Evolutionary conservation across 1,139 yeast species (phyloP), one percentile per base, ranked within the genome.

Genomic region (Saccharomyces hybrid): DNA sequence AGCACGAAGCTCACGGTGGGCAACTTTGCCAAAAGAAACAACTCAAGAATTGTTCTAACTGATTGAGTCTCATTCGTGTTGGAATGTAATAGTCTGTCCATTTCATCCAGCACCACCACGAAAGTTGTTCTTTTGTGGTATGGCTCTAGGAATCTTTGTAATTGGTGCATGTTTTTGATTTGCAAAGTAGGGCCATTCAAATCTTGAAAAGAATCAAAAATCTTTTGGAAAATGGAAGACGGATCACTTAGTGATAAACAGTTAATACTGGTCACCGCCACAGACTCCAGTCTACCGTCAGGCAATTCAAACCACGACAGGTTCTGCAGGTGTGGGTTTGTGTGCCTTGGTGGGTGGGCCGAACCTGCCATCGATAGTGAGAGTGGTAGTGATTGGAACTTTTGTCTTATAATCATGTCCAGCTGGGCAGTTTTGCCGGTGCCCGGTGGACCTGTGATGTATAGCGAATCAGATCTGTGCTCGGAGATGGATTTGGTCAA

Each of bases 401-500:
- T 57, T 6, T 69, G 65, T 41, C 68, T 65, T 38, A 80, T 55
- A 0, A 78, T 66, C 42, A 80, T 76, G 51, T 76, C 77, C n/a
- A 87, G 75, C 62, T 89, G 89, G 0, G 96, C 98, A 0, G 97
- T 86, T 65, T 93, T 93, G 0, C 99, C 99, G 0, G 98, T 89
- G 0, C 99, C 99, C 2, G 99, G 99, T 1, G 97, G 96, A 0
- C 99, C 99, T n/a, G 96, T 85, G n/a, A 93, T 76, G 66, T 93
- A 93, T 48, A 93, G 68, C n/a, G 95, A 86, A 47, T 82, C 81
- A 49, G 84, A 78, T n/a, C 66, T 67, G 26, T 70, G 66, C 1
- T 69, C 59, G 1, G 64, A 55, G 3, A 86, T 62, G 51, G 80
- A 76, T 0, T 67, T 60, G 1, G 63, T 59, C 13, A 91, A 62